A percentile compares a stretch with the other conserved stretches of the same genome.
These are phyloP conservation scores for Venturia effusa DNA, from an alignment of 2,329 filamentous ascomycete genomes.

Conservation along the genomic window DNA sequence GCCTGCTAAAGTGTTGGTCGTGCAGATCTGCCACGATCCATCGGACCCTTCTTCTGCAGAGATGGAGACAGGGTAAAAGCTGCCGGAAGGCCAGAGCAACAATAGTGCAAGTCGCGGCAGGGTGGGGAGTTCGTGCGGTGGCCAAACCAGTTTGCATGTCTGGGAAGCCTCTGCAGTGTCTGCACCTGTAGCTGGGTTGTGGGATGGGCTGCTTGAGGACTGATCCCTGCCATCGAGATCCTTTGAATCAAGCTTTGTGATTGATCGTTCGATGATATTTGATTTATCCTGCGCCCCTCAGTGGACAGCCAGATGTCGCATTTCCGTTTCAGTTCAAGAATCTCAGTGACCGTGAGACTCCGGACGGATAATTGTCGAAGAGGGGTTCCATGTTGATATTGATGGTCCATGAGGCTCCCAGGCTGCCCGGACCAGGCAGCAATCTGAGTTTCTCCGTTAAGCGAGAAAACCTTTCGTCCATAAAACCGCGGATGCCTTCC, in stretches of 20 bases:
- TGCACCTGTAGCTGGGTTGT: neutral
- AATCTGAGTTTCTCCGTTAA: neutral
- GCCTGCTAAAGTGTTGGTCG: neutral
- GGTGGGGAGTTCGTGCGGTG: neutral
- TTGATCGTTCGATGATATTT: neutral
- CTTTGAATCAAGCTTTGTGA: neutral
- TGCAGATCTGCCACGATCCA: neutral
- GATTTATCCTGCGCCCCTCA: neutral
- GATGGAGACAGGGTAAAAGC: neutral
- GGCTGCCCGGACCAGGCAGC: neutral
- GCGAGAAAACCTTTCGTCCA: neutral
- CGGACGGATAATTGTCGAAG: too few species aligned
- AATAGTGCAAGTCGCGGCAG: neutral
- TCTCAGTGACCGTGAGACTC: neutral
- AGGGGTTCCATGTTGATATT: neutral
- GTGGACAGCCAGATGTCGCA: neutral
- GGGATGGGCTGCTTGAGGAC: too few species aligned
- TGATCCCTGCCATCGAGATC: conserved; percentile 6
- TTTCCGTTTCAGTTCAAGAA: neutral
- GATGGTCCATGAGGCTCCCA: neutral
- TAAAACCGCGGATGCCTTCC: neutral
- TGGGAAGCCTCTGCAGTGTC: neutral
- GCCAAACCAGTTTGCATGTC: neutral
- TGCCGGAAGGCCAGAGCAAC: neutral
- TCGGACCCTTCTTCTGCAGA: neutral